phyloP scores from a whole-genome alignment of 306 rosid species.

The Begonia loranthoides region DNA sequence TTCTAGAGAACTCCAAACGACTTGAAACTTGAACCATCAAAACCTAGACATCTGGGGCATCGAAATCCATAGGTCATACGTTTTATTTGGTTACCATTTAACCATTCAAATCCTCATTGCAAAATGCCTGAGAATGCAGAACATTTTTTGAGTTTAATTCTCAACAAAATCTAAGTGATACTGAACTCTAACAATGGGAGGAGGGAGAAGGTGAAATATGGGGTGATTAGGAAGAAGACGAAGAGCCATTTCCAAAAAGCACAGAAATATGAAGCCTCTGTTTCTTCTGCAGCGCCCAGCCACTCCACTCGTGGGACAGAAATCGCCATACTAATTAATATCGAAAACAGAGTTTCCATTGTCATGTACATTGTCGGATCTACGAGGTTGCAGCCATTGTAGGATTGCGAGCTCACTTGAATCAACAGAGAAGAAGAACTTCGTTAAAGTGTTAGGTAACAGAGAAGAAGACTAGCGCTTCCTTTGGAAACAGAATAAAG shows the following conservation, averaged over 20 bases:
- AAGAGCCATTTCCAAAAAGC: constrained; percentile 23
- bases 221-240: constrained; percentile 28
- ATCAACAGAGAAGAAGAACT: too few relatives aligned
- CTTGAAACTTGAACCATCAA: too few relatives aligned
- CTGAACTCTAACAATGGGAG: too few relatives aligned
- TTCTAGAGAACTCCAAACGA: too few relatives aligned
- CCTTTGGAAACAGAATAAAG: constrained; percentile 26
- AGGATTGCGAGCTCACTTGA: constrained; percentile 55
- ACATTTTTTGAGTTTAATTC: too few relatives aligned
- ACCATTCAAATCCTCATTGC: too few relatives aligned
- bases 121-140: too few relatives aligned
- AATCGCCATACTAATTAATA: constrained; percentile 42
- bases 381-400: constrained; percentile 52
- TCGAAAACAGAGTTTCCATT: constrained; percentile 85
- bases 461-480: constrained; percentile 18
- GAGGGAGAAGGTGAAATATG: constrained; percentile 61
- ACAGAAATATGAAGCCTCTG: constrained; percentile 62
- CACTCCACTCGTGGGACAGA: constrained; percentile 69
- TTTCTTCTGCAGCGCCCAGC: constrained; percentile 52
- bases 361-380: constrained; percentile 65
- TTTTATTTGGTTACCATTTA: too few relatives aligned
- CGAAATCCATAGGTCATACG: too few relatives aligned
- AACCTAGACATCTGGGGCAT: too few relatives aligned
- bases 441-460: too few relatives aligned
- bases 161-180: too few relatives aligned